These are phyloP conservation scores for Cytospora chrysosperma DNA, from an alignment of 2,329 filamentous ascomycete genomes.

Conservation along the genomic window DNA sequence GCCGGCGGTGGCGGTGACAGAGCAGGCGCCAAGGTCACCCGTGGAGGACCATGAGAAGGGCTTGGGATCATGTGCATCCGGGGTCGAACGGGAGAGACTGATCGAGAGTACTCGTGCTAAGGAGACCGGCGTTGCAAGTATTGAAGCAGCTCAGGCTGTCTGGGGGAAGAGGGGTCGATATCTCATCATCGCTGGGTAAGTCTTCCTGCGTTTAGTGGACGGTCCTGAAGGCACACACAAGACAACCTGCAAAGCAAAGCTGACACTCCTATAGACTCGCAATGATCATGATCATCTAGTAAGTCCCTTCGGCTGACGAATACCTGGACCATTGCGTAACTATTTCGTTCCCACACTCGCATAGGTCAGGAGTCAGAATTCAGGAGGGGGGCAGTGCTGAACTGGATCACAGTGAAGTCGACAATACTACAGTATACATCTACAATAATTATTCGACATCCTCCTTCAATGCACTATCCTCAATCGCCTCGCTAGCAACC, in stretches of 20 bases:
- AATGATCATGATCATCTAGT: constrained; percentile 32
- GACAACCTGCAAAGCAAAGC: not conserved
- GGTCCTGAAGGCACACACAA: not conserved
- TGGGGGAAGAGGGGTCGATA: constrained; percentile 29
- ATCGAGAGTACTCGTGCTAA: not conserved
- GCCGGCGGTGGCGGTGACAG: not conserved
- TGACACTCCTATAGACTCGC: constrained; percentile 25
- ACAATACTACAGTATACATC: constrained; percentile 32
- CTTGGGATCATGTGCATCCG: too few relatives aligned
- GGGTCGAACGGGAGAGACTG: too few relatives aligned
- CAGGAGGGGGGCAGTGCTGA: not conserved
- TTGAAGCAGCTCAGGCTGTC: constrained; percentile 30
- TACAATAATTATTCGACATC: constrained; percentile 36
- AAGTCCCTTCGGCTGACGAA: not conserved
- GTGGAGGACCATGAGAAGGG: not conserved
- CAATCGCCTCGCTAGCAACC: constrained; percentile 33
- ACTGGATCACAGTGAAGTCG: constrained; percentile 27
- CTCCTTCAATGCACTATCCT: constrained; percentile 33
- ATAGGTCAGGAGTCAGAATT: not conserved
- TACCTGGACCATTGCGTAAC: not conserved
- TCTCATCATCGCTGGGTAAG: constrained; percentile 27
- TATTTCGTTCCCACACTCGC: not conserved
- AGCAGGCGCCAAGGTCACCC: not conserved
- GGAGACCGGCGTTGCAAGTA: constrained; percentile 26
- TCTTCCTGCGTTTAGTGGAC: too few relatives aligned